phyloP scores from a whole-genome alignment of 192 early-diverging fungal species.

The Coemansia erecta region DNA sequence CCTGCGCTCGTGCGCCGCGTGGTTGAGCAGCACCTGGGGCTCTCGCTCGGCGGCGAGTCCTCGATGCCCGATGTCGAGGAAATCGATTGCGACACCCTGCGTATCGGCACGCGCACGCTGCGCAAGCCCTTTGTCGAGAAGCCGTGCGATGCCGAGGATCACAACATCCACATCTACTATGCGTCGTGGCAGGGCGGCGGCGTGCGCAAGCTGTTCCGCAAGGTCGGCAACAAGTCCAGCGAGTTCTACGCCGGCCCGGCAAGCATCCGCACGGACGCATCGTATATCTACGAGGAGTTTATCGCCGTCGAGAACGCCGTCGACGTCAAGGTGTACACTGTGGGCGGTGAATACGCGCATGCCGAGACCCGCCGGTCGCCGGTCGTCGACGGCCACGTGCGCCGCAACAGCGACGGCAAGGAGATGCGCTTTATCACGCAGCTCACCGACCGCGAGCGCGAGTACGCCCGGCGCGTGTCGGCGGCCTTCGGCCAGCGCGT shows the following conservation, averaged over 20 bases:
- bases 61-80: conserved; percentile 10
- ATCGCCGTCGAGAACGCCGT: conserved; percentile 92
- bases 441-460: conserved; percentile 75
- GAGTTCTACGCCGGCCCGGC: conserved; percentile 75
- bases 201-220: conserved; percentile 73
- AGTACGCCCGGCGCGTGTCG: conserved; percentile 70
- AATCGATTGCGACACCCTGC: conserved; percentile 68
- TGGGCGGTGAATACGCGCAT: conserved; percentile 84
- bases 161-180: conserved; percentile 98
- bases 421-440: conserved; percentile 91
- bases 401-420: conserved; percentile 93
- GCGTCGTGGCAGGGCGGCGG: conserved; percentile 76
- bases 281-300: conserved; percentile 94
- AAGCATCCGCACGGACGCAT: conserved; percentile 68
- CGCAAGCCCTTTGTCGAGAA: conserved; percentile 98
- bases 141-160: conserved; percentile 93
- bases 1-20: conserved; percentile 56
- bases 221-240: conserved; percentile 93
- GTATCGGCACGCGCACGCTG: conserved; percentile 65
- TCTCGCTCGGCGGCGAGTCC: conserved; percentile 16
- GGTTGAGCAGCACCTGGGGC: conserved; percentile 55
- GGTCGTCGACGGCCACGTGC: conserved; percentile 94
- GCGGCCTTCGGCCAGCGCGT: conserved; percentile 89
- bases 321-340: conserved; percentile 97
- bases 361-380: conserved; percentile 97